Base-by-base conservation (phyloP, 2,329 filamentous ascomycete species). In the Epicoccum nigrum region DNA sequence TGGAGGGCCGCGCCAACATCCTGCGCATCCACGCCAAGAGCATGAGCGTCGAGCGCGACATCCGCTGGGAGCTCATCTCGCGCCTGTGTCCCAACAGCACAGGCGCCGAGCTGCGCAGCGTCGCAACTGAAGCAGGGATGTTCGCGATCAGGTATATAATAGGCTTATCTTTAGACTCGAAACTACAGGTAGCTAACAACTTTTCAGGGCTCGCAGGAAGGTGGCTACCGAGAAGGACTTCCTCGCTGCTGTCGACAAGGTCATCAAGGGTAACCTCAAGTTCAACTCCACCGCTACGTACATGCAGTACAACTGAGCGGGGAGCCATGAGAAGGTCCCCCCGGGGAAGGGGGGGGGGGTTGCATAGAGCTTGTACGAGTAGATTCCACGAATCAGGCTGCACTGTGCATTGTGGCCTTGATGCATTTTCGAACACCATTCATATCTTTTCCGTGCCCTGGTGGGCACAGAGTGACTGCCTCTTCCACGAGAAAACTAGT, bases 201-300 rank as follows among this genome's bases (percentile, higher is more conserved):
- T 7, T 7, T 6, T 25, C 23, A 38, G n/a, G n/a, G 90, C 90
- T 30, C 81, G 94, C 73, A 87, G 94, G 78, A 99, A 99, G 89
- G 91, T 99, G 13, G 94, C 94, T 0, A 93, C 92, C 1, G 94
- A 99, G 82, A 97, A 99, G 84, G 94, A 99, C 77, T 99, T 99
- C 78, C 79, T 99, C 65, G 92, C 90, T 51, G 93, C 94, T 2
- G 94, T 99, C 55, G 94, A 99, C 82, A 99, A 99, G 86, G 94
- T 99, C 59, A 97, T 97, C 81, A 96, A 97, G 84, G 92, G 90
- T 66, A 97, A 97, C 77, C 81, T 96, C 74, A 99, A 99, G 85
- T 99, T 99, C 83, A 97, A 97, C 85, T 95, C 90, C 51, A 99
- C 94, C 53, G 93, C 94, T 41, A 92, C 90, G 58, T 99, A 99